A percentile compares a stretch with the other conserved stretches of the same genome.
Conservation (phyloP, 805 yeast species). For the Kluyveromyces nonfermentans region DNA sequence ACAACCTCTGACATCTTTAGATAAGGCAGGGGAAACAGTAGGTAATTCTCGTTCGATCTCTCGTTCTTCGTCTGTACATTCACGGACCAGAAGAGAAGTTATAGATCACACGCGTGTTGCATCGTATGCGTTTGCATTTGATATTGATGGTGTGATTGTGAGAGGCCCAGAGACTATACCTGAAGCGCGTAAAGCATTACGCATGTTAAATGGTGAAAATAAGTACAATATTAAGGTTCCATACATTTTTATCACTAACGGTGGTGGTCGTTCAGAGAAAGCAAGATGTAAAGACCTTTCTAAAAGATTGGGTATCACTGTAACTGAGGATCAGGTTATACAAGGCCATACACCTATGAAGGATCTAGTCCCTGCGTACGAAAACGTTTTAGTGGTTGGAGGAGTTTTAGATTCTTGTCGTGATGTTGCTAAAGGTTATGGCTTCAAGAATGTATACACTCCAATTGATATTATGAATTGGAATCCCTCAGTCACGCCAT, state of each 20-base stretch:
- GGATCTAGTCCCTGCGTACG: conserved; percentile 57
- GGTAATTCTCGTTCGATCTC: conserved; percentile 3
- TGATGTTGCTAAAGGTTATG: conserved; percentile 73
- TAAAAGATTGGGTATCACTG: conserved; percentile 46
- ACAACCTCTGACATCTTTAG: conserved; percentile 19
- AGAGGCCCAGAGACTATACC: conserved; percentile 81
- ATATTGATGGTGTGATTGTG: conserved; percentile 85
- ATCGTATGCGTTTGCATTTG: conserved; percentile 83
- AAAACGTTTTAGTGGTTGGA: conserved; percentile 78
- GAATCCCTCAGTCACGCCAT: conserved; percentile 82
- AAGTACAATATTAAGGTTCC: conserved; percentile 71
- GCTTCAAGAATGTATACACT: conserved; percentile 72
- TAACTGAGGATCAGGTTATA: conserved; percentile 71
- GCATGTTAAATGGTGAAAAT: conserved; percentile 67
- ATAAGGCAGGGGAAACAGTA: conserved; percentile 5
- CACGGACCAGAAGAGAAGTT: conserved; percentile 31
- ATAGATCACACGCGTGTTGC: conserved; percentile 69
- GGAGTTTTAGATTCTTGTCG: conserved; percentile 82
- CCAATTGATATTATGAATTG: conserved; percentile 78
- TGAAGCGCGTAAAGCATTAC: conserved; percentile 65
- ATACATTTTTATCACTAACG: conserved; percentile 79
- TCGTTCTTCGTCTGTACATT: conserved; percentile 6
- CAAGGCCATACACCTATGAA: conserved; percentile 95
- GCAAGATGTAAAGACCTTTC: conserved; percentile 66
- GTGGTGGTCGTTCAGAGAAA: conserved; percentile 80